phyloP scores from a whole-genome alignment of 1,139 yeast species.

The Suhomyces wounanorum region DNA sequence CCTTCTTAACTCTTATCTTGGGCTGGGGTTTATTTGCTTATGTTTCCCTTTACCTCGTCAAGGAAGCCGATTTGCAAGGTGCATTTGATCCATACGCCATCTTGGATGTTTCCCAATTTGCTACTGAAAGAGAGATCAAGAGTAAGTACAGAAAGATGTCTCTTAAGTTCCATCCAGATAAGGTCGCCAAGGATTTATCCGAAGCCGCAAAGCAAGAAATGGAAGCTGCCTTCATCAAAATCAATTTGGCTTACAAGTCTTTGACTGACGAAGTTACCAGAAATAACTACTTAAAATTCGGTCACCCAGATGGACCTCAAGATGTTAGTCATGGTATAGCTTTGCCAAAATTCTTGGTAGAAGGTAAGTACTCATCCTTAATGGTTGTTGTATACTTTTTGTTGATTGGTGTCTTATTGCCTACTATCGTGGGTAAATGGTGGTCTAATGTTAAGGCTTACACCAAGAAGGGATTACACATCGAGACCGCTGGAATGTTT shows the following conservation, averaged over 20 bases:
- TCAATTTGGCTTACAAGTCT: conserved; percentile 92
- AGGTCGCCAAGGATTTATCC: conserved; percentile 66
- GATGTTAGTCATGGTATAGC: conserved; percentile 96
- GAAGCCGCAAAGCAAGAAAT: conserved; percentile 56
- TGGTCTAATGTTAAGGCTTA: conserved; percentile 83
- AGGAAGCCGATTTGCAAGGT: conserved; percentile 45
- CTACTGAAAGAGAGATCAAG: conserved; percentile 76
- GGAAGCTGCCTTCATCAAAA: conserved; percentile 77
- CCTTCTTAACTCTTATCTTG: conserved; percentile 45
- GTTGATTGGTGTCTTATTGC: conserved; percentile 76
- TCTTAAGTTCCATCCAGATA: conserved; percentile 91
- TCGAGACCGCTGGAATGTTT: conserved; percentile 76
- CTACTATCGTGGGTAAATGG: conserved; percentile 81
- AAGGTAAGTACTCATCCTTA: conserved; percentile 73
- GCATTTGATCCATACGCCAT: conserved; percentile 90
- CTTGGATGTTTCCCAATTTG: conserved; percentile 68
- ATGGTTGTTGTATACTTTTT: conserved; percentile 66
- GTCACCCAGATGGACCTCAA: conserved; percentile 98
- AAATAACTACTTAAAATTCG: conserved; percentile 81
- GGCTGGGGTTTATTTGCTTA: conserved; percentile 71
- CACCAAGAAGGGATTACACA: conserved; percentile 82
- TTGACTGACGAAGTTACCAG: conserved; percentile 86
- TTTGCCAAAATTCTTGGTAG: conserved; percentile 87
- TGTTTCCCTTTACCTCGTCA: conserved; percentile 51
- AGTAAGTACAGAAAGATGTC: conserved; percentile 84